Evolutionary conservation across 257 asterid genomes (phyloP).

Genomic region (Nicotiana otophora): DNA sequence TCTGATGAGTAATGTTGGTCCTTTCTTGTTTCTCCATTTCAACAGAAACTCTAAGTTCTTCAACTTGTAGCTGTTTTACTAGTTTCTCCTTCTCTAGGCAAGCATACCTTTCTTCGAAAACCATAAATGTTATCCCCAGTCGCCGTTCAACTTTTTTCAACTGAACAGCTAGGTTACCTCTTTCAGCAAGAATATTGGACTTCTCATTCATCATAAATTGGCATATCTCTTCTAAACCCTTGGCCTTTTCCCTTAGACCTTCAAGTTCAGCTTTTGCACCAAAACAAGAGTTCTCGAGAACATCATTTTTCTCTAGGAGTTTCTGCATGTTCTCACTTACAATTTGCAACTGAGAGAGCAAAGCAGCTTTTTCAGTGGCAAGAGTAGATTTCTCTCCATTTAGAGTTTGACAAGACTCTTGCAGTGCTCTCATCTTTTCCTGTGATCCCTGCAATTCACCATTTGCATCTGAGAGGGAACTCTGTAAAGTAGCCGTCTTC

Average conservation of each 20-base stretch:
- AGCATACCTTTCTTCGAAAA: constrained; percentile 56
- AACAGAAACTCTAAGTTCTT: constrained; percentile 49
- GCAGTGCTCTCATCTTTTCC: constrained; percentile 36
- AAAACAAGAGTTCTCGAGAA: constrained; percentile 64
- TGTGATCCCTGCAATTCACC: constrained; percentile 49
- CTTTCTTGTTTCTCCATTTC: constrained; percentile 66
- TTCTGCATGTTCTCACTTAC: constrained; percentile 69
- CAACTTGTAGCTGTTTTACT: constrained; percentile 50
- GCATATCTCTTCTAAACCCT: constrained; percentile 69
- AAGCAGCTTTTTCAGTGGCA: constrained; percentile 64
- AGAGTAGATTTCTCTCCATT: constrained; percentile 58
- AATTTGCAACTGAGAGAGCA: constrained; percentile 61
- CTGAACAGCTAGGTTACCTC: constrained; percentile 41
- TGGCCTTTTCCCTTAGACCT: constrained; percentile 74
- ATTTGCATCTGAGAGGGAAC: constrained; percentile 46
- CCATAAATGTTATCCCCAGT: constrained; percentile 49
- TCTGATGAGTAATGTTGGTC: constrained; percentile 32
- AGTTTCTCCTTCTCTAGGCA: constrained; percentile 67
- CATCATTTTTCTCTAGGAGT: constrained; percentile 60
- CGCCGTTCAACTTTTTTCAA: constrained; percentile 56
- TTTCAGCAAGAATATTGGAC: constrained; percentile 51
- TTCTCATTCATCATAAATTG: constrained; percentile 66
- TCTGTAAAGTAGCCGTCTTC: constrained; percentile 40
- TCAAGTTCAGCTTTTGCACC: constrained; percentile 70
- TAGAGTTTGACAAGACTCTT: constrained; percentile 49